Base-by-base conservation (phyloP, 495 filamentous ascomycete genomes). In the Aspergillus sparsus region DNA sequence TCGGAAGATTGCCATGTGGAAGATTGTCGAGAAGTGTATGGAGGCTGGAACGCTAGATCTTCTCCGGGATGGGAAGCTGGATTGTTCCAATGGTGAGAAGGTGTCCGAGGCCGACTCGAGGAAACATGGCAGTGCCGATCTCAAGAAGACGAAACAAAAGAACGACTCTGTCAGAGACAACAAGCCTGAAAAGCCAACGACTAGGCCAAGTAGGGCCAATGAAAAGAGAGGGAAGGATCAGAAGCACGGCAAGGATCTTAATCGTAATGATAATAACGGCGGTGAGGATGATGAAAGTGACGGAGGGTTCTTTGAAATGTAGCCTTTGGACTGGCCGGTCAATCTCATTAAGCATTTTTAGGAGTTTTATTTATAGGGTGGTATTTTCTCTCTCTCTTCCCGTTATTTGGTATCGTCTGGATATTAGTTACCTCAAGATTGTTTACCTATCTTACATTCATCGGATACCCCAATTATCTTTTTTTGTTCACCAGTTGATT, bases 1-100 rank as follows among this genome's bases (percentile, higher is more conserved):
- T 4, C 37, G 8, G 15, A 32, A 49, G 42, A 34, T 15, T 7
- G 77, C 85, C 3, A 80, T 94, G 74, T 93, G 90, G 91, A 62
- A 72, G 15, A 67, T 78, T 10, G 83, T 95, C 46, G 87, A 90
- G 72, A 80, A 84, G 62, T 83, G 84, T 39, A 89, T 89, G 79
- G 72, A 83, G 64, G 79, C 90, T 21, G 85, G 84, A 3, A 88
- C 83, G 59, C 62, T 88, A 58, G 74, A 85, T 15, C 81, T 77
- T 65, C 60, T 88, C 50, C 70, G 81, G 41, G 77, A 83, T 46
- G 81, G 83, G 35, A 83, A 80, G 36, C 50, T 82, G 60, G 5
- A 46, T 15, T 49, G 34, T n/a, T 32, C 16, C 39, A 51, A 39
- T 7, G 57, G 59, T 45, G 36, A 39, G n/a, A 56, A 64, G 66